Conservation (phyloP, 345 rosid species). For the Camelina sativa region DNA sequence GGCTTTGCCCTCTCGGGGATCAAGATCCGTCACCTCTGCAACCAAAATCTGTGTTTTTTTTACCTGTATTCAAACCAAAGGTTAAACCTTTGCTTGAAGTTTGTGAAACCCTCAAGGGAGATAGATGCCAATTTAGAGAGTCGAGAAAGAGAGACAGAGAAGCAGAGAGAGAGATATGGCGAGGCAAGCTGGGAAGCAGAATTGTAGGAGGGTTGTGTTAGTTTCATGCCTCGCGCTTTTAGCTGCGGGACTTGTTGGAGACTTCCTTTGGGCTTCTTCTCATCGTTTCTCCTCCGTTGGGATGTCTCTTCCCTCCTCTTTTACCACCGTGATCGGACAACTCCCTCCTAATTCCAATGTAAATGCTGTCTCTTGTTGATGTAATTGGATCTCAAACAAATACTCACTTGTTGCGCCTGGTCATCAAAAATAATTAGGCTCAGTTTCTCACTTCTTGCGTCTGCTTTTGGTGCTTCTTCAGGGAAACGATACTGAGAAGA, state of each 20-base stretch:
- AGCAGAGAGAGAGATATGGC: constrained; percentile 38
- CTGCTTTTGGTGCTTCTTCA: constrained; percentile 32
- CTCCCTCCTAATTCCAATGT: constrained; percentile 39
- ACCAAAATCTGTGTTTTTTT: background rate
- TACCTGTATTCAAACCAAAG: constrained; percentile 18
- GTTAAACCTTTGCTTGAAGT: constrained; percentile 27
- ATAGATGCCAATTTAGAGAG: constrained; percentile 31
- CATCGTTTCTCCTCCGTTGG: constrained; percentile 54
- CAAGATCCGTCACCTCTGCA: constrained; percentile 43
- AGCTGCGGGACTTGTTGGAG: constrained; percentile 65
- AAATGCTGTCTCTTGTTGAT: constrained; percentile 11
- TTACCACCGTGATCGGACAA: constrained; percentile 13
- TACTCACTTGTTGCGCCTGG: background rate
- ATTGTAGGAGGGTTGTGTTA: constrained; percentile 52
- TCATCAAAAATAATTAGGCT: constrained; percentile 23
- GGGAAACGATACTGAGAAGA: constrained; percentile 48
- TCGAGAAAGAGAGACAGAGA: background rate
- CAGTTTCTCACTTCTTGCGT: background rate
- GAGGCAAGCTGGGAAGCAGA: constrained; percentile 57
- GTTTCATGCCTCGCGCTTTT: constrained; percentile 51
- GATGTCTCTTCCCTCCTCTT: constrained; percentile 38
- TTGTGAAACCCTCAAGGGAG: constrained; percentile 23
- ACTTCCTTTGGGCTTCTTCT: constrained; percentile 89
- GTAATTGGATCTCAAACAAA: constrained; percentile 10
- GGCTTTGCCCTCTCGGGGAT: constrained; percentile 25